These are phyloP conservation scores for Earliella scabrosa DNA, from an alignment of 1,284 basidiomycete genomes.

Conservation along the genomic window DNA sequence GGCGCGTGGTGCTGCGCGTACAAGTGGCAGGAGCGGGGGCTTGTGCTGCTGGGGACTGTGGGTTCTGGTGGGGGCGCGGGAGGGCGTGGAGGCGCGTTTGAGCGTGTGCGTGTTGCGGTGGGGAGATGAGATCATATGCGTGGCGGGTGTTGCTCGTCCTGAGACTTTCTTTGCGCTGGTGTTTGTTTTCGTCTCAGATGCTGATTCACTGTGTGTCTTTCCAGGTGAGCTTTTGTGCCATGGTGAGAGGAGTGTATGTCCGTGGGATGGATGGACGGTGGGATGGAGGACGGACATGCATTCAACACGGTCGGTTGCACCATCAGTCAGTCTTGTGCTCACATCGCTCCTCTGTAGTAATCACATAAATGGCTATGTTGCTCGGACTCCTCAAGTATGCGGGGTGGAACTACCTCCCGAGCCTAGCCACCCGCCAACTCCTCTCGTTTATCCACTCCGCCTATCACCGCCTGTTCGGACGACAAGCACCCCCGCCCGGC, in stretches of 20 bases:
- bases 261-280: too few relatives aligned
- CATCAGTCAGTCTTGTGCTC: not conserved
- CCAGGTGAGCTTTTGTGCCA: constrained; percentile 11
- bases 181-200: not conserved
- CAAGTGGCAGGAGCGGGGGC: constrained; percentile 37
- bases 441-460: constrained; percentile 45
- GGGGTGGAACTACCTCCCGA: constrained; percentile 53
- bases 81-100: constrained; percentile 1
- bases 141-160: constrained; percentile 32
- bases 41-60: constrained; percentile 6
- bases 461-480: constrained; percentile 32
- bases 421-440: constrained; percentile 42
- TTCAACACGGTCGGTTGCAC: not conserved
- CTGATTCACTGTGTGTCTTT: not conserved
- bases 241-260: too few relatives aligned
- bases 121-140: constrained; percentile 42
- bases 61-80: constrained; percentile 4
- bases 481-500: constrained; percentile 44
- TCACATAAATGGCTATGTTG: constrained; percentile 6
- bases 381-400: constrained; percentile 34
- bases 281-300: too few relatives aligned
- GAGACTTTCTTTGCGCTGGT: constrained; percentile 18
- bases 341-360: not conserved
- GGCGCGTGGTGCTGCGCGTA: constrained; percentile 48
- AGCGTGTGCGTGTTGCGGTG: constrained; percentile 16